Conservation (phyloP, 768 basidiomycete genomes). For the Guyanaporus albipodus region DNA sequence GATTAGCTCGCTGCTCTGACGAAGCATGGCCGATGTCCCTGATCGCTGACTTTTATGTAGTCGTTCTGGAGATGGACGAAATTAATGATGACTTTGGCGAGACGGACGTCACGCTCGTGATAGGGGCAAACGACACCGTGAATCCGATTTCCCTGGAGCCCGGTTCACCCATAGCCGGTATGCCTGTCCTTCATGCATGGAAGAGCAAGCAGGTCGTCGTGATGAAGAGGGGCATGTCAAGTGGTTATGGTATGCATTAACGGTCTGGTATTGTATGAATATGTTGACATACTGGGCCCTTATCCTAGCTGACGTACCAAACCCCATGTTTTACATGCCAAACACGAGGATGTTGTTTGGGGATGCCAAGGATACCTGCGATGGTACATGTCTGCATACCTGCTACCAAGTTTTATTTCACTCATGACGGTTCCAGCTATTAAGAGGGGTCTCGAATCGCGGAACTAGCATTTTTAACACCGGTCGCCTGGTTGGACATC, state of each 20-base stretch:
- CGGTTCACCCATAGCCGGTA: conserved; percentile 84
- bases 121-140: conserved; percentile 90
- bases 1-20: conserved; percentile 20
- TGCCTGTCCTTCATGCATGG: conserved; percentile 92
- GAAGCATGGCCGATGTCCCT: neutral
- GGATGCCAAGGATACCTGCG: conserved; percentile 87
- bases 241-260: conserved; percentile 66
- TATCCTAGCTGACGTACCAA: conserved; percentile 75
- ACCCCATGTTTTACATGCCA: conserved; percentile 92
- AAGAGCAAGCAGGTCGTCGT: conserved; percentile 90
- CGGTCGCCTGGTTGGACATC: conserved; percentile 10
- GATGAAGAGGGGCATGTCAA: conserved; percentile 89
- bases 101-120: conserved; percentile 87
- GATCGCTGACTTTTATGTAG: conserved; percentile 33
- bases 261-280: neutral
- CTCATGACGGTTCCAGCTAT: conserved; percentile 39
- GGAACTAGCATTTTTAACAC: conserved; percentile 13
- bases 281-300: neutral
- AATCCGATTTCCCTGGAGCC: conserved; percentile 87
- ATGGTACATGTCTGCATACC: conserved; percentile 46
- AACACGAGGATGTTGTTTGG: conserved; percentile 90
- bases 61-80: conserved; percentile 91
- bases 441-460: conserved; percentile 53
- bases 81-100: conserved; percentile 90
- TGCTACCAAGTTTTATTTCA: neutral